Evolutionary conservation across 176 grass and related monocot genomes (phyloP).

Genomic region (Cocos nucifera): DNA sequence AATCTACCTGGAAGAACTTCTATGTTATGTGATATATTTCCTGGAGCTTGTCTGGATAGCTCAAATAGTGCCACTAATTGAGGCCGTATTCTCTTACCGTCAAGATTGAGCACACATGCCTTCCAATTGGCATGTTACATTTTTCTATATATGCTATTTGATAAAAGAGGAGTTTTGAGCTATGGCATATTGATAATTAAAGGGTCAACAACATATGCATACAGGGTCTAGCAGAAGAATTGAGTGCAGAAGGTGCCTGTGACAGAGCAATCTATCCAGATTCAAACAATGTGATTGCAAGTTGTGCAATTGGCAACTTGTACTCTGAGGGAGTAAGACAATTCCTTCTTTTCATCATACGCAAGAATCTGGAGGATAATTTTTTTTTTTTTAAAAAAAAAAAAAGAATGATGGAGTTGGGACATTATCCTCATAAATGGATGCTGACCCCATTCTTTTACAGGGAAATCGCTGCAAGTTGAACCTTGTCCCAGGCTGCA

Average conservation of each 20-base stretch:
- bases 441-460: neutral
- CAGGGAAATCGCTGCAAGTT: slow-evolving; percentile 85
- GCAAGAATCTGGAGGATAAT: too few species aligned
- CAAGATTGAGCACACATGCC: too few species aligned
- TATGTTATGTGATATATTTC: too few species aligned
- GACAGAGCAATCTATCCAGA: slow-evolving; percentile 82
- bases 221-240: slow-evolving; percentile 66
- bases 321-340: slow-evolving; percentile 65
- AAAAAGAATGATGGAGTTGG: too few species aligned
- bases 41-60: too few species aligned
- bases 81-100: too few species aligned
- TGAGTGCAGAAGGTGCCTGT: slow-evolving; percentile 71
- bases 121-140: too few species aligned
- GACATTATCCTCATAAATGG: neutral
- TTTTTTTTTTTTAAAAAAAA: too few species aligned
- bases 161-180: too few species aligned
- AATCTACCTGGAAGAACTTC: too few species aligned
- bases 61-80: too few species aligned
- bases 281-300: slow-evolving; percentile 65
- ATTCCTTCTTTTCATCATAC: neutral
- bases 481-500: slow-evolving; percentile 74
- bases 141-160: too few species aligned
- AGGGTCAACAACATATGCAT: neutral
- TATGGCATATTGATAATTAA: neutral
- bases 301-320: slow-evolving; percentile 63